A percentile compares a stretch with the other conserved stretches of the same genome.
Evolutionary conservation across 139 green algal species (phyloP).

Genomic region (Coelastrella sp.): DNA sequence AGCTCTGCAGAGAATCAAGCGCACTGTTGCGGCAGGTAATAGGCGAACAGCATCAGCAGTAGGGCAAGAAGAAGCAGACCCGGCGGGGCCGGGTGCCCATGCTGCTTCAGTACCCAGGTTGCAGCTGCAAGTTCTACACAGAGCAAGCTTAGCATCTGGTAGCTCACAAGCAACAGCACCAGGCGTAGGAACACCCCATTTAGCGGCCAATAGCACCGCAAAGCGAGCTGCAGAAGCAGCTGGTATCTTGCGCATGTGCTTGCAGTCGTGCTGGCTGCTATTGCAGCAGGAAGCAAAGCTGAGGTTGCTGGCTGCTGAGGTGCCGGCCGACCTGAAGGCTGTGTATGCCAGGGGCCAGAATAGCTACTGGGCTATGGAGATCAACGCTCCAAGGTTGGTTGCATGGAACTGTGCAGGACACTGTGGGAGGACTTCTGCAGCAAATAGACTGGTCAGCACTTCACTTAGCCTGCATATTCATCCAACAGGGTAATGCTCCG

Average conservation of each 20-base stretch:
- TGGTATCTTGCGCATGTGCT: background rate
- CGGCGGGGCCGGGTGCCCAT: background rate
- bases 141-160: background rate
- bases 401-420: background rate
- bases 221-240: slow-evolving; percentile 13
- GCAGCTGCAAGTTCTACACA: background rate
- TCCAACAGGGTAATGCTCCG: too few species aligned
- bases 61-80: background rate
- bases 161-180: background rate
- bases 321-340: background rate
- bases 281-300: slow-evolving; percentile 28
- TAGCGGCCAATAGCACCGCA: background rate
- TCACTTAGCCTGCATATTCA: too few species aligned
- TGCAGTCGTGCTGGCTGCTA: slow-evolving; percentile 40
- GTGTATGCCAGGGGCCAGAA: slow-evolving; percentile 22
- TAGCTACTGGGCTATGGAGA: slow-evolving; percentile 27
- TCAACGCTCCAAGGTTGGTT: background rate
- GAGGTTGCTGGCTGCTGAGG: slow-evolving; percentile 13
- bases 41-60: background rate
- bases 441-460: background rate
- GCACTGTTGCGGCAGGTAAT: background rate
- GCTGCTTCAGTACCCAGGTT: background rate
- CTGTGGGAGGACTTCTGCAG: background rate
- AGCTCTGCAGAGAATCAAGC: slow-evolving; percentile 1
- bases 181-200: background rate